Conservation (phyloP, 805 yeast species). For the Wickerhamiella alocasiicola region DNA sequence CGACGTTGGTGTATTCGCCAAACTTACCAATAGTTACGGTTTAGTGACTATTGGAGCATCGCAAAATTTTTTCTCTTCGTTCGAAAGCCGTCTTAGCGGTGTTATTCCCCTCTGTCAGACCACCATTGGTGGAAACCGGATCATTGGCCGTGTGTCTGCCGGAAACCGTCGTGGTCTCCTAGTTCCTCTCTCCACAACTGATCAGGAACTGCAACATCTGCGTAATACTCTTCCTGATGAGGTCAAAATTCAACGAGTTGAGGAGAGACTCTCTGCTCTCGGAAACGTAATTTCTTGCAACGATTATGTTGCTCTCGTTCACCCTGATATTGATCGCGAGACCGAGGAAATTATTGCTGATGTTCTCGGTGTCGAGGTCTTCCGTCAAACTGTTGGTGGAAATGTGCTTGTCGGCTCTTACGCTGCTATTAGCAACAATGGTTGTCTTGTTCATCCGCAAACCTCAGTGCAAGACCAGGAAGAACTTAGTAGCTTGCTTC, state of each 20-base stretch:
- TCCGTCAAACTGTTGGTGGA: constrained; percentile 97
- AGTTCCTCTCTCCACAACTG: constrained; percentile 96
- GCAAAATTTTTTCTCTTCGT: constrained; percentile 69
- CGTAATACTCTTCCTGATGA: constrained; percentile 92
- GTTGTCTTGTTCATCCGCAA: constrained; percentile 97
- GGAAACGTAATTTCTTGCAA: constrained; percentile 98
- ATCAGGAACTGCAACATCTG: constrained; percentile 94
- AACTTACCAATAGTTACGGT: constrained; percentile 90
- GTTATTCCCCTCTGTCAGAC: constrained; percentile 93
- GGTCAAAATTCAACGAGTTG: constrained; percentile 94
- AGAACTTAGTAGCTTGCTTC: constrained; percentile 86
- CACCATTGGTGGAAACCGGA: constrained; percentile 96
- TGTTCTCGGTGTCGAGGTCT: constrained; percentile 95
- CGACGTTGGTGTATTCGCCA: constrained; percentile 30
- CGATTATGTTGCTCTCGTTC: constrained; percentile 97
- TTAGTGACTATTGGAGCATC: constrained; percentile 96
- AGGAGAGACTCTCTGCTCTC: constrained; percentile 89
- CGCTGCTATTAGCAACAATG: constrained; percentile 90
- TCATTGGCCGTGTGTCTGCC: constrained; percentile 95
- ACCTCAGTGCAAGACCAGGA: constrained; percentile 97
- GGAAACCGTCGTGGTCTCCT: constrained; percentile 95
- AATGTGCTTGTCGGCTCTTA: constrained; percentile 95
- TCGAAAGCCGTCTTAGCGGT: constrained; percentile 95
- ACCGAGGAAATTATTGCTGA: constrained; percentile 98
- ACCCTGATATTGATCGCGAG: constrained; percentile 98